Conservation (phyloP, 495 filamentous ascomycete genomes). For the Hypoxylon intermedium region DNA sequence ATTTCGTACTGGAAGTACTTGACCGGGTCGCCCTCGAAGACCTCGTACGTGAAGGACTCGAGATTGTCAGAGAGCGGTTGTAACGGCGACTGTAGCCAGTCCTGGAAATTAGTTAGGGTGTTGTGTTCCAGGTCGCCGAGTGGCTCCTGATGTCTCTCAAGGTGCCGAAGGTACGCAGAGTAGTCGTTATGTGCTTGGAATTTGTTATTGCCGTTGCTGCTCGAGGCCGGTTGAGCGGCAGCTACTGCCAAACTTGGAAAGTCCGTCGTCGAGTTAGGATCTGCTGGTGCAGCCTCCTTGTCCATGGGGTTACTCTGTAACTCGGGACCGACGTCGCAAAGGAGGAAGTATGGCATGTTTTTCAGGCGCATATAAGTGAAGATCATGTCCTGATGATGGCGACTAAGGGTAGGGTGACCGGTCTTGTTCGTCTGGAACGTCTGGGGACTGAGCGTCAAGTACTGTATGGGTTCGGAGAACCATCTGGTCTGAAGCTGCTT, state of each 20-base stretch:
- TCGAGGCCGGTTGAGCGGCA: conserved; percentile 47
- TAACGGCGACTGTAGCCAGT: conserved; percentile 92
- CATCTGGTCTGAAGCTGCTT: conserved; percentile 81
- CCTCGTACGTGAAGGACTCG: conserved; percentile 96
- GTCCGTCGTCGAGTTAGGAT: conserved; percentile 52
- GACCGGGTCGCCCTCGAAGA: conserved; percentile 97
- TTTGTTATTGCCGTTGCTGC: conserved; percentile 29
- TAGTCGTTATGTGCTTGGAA: conserved; percentile 57
- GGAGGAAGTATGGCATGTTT: conserved; percentile 78
- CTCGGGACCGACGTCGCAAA: conserved; percentile 76
- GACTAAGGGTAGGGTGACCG: conserved; percentile 83
- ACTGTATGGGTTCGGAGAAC: conserved; percentile 89
- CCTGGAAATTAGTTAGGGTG: conserved; percentile 66
- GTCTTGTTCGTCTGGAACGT: conserved; percentile 79
- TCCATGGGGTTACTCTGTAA: conserved; percentile 27
- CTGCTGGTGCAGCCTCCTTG: conserved; percentile 45
- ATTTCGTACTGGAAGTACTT: conserved; percentile 96
- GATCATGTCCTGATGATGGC: conserved; percentile 78
- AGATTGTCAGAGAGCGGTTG: conserved; percentile 96
- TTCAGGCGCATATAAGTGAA: conserved; percentile 83
- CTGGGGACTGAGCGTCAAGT: conserved; percentile 70
- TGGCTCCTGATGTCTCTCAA: conserved; percentile 82
- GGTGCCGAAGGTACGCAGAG: conserved; percentile 79
- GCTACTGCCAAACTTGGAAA: conserved; percentile 74
- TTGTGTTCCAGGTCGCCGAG: conserved; percentile 54